Conservation (phyloP, 2,329 filamentous ascomycete species). For the Xylaria polymorpha region DNA sequence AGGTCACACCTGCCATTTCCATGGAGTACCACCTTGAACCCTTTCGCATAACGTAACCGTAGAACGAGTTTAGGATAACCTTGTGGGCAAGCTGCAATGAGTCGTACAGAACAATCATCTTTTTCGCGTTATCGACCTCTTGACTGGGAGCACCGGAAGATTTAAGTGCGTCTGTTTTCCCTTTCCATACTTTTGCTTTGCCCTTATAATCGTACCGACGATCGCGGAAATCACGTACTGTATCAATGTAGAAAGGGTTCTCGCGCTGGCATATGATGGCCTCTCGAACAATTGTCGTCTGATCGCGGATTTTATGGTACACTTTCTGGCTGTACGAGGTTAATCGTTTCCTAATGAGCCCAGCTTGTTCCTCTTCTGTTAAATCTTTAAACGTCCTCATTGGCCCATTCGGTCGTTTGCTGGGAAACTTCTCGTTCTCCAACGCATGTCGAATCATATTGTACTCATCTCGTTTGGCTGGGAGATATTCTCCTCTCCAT, state of each 20-base stretch:
- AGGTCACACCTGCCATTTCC: conserved; percentile 99
- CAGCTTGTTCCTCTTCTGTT: conserved; percentile 82
- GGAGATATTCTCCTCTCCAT: conserved; percentile 97
- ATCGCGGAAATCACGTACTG: conserved; percentile 94
- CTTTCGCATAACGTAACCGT: conserved; percentile 99
- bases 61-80: conserved; percentile 99
- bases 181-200: conserved; percentile 98
- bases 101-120: conserved; percentile 97
- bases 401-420: conserved; percentile 76
- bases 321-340: conserved; percentile 98
- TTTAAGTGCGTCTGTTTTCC: conserved; percentile 89
- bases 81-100: conserved; percentile 97
- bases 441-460: conserved; percentile 97
- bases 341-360: conserved; percentile 83
- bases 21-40: conserved; percentile 99
- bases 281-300: conserved; percentile 90
- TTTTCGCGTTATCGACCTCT: conserved; percentile 94
- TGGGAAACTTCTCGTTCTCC: conserved; percentile 92
- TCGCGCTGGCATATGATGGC: conserved; percentile 98
- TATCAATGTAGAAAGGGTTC: conserved; percentile 98
- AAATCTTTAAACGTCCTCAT: conserved; percentile 83
- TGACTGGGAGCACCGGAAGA: conserved; percentile 77
- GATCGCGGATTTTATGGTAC: conserved; percentile 98
- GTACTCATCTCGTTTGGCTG: conserved; percentile 96
- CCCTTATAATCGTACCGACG: conserved; percentile 98